A percentile compares a stretch with the other conserved stretches of the same genome.
Conservation (phyloP, 176 grass and related monocot species). For the Phyllostachys edulis region DNA sequence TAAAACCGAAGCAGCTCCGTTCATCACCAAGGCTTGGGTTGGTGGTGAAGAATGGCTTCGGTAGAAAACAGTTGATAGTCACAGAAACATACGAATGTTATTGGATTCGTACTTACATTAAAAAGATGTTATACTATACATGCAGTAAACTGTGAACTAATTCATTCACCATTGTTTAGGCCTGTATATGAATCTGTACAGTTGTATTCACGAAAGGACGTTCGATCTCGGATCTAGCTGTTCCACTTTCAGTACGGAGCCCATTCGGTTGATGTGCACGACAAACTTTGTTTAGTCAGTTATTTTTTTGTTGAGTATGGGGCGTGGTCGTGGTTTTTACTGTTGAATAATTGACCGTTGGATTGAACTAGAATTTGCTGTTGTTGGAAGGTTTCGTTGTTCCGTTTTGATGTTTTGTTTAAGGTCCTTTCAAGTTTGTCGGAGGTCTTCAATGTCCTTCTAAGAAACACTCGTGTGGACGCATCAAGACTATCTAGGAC, state of each 20-base stretch:
- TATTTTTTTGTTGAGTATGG: too few relatives aligned
- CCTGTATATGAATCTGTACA: background rate
- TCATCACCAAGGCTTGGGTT: constrained; percentile 63
- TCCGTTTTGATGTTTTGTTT: too few relatives aligned
- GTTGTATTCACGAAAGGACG: background rate
- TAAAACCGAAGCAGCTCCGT: constrained; percentile 43
- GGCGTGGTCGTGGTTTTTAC: too few relatives aligned
- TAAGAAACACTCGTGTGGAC: too few relatives aligned
- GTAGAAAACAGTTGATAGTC: background rate
- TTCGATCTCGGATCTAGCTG: background rate
- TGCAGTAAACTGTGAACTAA: background rate
- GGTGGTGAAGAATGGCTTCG: constrained; percentile 63
- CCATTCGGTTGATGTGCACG: background rate
- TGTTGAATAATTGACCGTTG: too few relatives aligned
- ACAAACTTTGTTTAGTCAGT: background rate
- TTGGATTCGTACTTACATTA: background rate
- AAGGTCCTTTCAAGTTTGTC: too few relatives aligned
- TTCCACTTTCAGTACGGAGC: background rate
- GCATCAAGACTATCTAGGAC: too few relatives aligned
- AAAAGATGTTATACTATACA: background rate
- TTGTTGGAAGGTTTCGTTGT: too few relatives aligned
- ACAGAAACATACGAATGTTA: background rate
- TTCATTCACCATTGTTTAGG: background rate
- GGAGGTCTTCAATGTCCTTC: too few relatives aligned
- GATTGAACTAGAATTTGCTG: too few relatives aligned